A percentile compares a stretch with the other conserved stretches of the same genome.
Evolutionary conservation across 192 early-diverging fungal genomes (phyloP).

Genomic region (Podila clonocystis): DNA sequence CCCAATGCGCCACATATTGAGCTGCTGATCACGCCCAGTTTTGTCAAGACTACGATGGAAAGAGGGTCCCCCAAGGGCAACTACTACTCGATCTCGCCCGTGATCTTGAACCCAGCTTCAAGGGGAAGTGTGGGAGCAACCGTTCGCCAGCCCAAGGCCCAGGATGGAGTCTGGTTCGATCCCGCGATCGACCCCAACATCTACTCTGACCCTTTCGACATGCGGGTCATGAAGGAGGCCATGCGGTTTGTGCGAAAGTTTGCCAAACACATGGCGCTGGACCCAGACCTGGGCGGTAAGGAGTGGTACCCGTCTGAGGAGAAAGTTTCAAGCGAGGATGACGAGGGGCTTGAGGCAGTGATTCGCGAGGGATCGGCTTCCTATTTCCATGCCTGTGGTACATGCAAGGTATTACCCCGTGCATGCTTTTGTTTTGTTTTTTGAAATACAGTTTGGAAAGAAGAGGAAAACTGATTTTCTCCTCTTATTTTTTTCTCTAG

Average conservation of each 20-base stretch:
- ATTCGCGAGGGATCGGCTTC: not conserved
- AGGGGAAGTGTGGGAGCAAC: not conserved
- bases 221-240: constrained; percentile 2
- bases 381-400: not conserved
- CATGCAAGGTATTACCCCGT: not conserved
- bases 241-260: not conserved
- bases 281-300: not conserved
- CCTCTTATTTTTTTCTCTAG: not conserved
- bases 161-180: not conserved
- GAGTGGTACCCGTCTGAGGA: not conserved
- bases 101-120: not conserved
- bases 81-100: not conserved
- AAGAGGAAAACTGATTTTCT: too few species aligned
- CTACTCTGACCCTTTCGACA: not conserved
- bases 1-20: not conserved
- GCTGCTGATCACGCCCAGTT: not conserved
- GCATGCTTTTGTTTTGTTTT: too few species aligned
- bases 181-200: not conserved
- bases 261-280: not conserved
- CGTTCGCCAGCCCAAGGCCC: not conserved
- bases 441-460: too few species aligned
- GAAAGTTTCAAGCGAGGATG: not conserved
- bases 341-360: not conserved
- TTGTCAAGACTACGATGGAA: too few species aligned
- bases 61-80: not conserved